Base-by-base conservation (phyloP, 805 yeast genomes). In the Cyberlindnera veronae region DNA sequence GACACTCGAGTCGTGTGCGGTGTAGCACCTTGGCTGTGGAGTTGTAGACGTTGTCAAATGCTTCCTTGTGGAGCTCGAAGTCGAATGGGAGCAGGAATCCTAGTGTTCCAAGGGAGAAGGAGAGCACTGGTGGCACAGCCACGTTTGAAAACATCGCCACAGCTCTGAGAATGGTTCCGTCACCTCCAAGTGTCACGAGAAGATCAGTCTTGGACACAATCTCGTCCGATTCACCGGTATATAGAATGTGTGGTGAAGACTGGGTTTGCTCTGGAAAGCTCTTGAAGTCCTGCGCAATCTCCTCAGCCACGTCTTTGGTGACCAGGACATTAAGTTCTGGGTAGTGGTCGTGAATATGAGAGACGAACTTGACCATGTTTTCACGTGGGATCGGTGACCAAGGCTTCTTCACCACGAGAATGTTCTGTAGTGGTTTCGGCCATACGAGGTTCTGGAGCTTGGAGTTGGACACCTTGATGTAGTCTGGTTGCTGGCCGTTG, bases 101-200 rank as follows among this genome's bases (percentile, higher is more conserved):
- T 29, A 90, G 62, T 0, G 97, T 89, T 0, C 98, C 98, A 64
- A 90, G 64, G 0, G 96, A 86, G 57, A 87, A 89, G 20, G 95
- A 79, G 36, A 90, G 63, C 0, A 90, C 86, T 0, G 98, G 98
- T 2, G 98, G 98, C 4, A 87, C 93, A 23, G 67, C 69, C 9
- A 70, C 70, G 54, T 79, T 77, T 39, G 82, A 78, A 57, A 90
- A 90, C 52, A 79, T 67, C 5, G 93, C 79, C 0, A 88, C 91
- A 0, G 91, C 95, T 39, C 90, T 74, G 32, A 90, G 62, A 40
- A 88, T 87, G 0, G 97, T 90, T 5, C 98, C 98, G 61, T 90
- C 98, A 15, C 98, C 98, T n/a, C 98, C 98, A 29, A 90, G 62
- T 0, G 96, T 84, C 8, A 90, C 89, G 28, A 90, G 65, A 31